Percentiles rank a stretch among this genome's conserved stretches.
These are phyloP conservation scores for Funneliformis caledonium DNA, from an alignment of 371 early-diverging fungal species.

Conservation along the genomic window DNA sequence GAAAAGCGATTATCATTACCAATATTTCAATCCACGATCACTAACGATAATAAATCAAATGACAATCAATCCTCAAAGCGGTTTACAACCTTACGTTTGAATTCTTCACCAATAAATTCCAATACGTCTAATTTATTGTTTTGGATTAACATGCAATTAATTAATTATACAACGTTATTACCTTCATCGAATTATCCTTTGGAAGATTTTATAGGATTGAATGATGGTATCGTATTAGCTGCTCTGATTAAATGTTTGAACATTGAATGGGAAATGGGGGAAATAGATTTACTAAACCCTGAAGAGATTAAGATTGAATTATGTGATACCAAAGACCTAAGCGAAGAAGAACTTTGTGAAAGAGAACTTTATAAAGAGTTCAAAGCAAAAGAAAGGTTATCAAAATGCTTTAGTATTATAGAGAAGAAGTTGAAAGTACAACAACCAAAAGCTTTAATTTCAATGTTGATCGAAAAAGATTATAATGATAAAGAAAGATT, in stretches of 20 bases:
- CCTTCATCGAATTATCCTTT: constrained; percentile 27
- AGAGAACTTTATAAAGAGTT: not conserved
- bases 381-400: constrained; percentile 26
- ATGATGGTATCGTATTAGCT: constrained; percentile 24
- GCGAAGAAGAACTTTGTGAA: not conserved
- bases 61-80: not conserved
- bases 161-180: constrained; percentile 14
- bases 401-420: constrained; percentile 16
- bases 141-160: constrained; percentile 39
- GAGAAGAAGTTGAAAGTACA: constrained; percentile 13
- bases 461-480: constrained; percentile 23
- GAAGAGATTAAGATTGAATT: not conserved
- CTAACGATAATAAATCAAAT: not conserved
- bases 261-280: constrained; percentile 23
- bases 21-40: not conserved
- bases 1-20: constrained; percentile 29
- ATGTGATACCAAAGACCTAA: not conserved
- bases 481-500: not conserved
- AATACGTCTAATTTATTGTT: constrained; percentile 27
- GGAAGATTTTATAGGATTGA: constrained; percentile 24
- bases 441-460: constrained; percentile 12
- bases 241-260: constrained; percentile 22
- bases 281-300: not conserved
- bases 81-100: constrained; percentile 30
- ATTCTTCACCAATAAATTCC: not conserved